These are phyloP conservation scores for Phytopythium delawarense DNA, from an alignment of 352 stramenopile species.

Conservation along the genomic window DNA sequence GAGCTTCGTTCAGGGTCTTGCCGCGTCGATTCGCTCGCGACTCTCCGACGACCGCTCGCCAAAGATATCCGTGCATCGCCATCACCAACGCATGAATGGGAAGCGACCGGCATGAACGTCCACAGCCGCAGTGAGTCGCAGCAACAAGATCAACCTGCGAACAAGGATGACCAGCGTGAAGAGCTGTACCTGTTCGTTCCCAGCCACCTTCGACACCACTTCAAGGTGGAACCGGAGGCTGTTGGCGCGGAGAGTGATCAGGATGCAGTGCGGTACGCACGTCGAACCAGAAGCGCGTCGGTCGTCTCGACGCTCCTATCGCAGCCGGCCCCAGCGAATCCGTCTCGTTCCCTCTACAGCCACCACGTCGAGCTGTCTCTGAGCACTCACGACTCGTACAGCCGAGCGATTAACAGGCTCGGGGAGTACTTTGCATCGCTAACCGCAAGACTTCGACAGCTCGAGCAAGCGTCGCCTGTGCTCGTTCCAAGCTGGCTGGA, in stretches of 20 bases:
- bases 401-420: constrained; percentile 29
- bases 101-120: not conserved
- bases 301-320: constrained; percentile 31
- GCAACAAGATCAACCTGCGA: constrained; percentile 2
- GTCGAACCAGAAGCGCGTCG: constrained; percentile 46
- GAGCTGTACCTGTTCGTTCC: constrained; percentile 42
- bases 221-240: constrained; percentile 20
- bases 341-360: constrained; percentile 37
- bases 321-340: not conserved
- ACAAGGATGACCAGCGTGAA: constrained; percentile 7
- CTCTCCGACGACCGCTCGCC: not conserved
- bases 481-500: constrained; percentile 10
- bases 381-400: constrained; percentile 52
- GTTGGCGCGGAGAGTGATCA: constrained; percentile 9
- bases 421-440: constrained; percentile 37
- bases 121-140: not conserved
- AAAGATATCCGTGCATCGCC: not conserved
- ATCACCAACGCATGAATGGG: not conserved
- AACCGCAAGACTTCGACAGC: constrained; percentile 11
- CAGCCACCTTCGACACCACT: constrained; percentile 43
- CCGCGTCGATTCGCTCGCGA: not conserved
- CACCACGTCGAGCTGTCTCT: constrained; percentile 41
- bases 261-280: constrained; percentile 27
- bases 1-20: not conserved
- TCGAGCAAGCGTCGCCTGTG: constrained; percentile 16